A percentile compares a stretch with the other conserved stretches of the same genome.
Evolutionary conservation across 139 green algal genomes (phyloP).

Genomic region (Chlorokybus atmophyticus): DNA sequence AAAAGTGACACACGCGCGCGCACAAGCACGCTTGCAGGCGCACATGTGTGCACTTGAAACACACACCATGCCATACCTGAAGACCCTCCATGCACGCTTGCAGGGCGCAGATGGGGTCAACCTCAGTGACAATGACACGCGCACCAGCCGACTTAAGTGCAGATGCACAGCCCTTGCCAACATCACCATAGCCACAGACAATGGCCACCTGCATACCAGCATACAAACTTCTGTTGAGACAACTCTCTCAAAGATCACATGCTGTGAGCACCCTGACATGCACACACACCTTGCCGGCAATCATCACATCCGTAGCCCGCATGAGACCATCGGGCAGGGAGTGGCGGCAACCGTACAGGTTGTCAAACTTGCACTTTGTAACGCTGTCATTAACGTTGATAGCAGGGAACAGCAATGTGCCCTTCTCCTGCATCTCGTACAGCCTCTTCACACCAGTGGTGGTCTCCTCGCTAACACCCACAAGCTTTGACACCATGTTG

Average conservation of each 20-base stretch:
- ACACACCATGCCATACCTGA: no score
- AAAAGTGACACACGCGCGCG: no score
- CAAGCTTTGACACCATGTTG: slow-evolving; percentile 63
- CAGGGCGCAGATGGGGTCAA: slow-evolving; percentile 99
- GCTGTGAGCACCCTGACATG: no score
- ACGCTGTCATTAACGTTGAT: slow-evolving; percentile 99
- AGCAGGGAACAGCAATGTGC: slow-evolving; percentile 90
- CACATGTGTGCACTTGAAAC: no score
- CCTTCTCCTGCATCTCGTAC: slow-evolving; percentile 90
- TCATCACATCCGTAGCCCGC: slow-evolving; percentile 97
- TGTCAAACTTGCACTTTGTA: slow-evolving; percentile 99
- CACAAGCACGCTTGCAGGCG: no score
- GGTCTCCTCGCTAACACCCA: slow-evolving; percentile 98
- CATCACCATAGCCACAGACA: slow-evolving; percentile 93
- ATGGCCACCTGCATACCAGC: no score
- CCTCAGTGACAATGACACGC: slow-evolving; percentile 83
- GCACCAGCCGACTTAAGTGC: slow-evolving; percentile 93
- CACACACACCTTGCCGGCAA: slow-evolving; percentile 66
- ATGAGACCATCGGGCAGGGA: slow-evolving; percentile 99
- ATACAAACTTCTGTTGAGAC: no score
- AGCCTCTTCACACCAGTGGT: slow-evolving; percentile 98
- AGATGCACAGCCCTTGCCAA: slow-evolving; percentile 94
- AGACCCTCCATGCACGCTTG: slow-evolving; percentile 79
- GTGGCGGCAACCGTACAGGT: slow-evolving; percentile 99
- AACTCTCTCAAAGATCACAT: no score